Conservation (phyloP, 106 monocot genomes). For the Gastrodia elata region DNA sequence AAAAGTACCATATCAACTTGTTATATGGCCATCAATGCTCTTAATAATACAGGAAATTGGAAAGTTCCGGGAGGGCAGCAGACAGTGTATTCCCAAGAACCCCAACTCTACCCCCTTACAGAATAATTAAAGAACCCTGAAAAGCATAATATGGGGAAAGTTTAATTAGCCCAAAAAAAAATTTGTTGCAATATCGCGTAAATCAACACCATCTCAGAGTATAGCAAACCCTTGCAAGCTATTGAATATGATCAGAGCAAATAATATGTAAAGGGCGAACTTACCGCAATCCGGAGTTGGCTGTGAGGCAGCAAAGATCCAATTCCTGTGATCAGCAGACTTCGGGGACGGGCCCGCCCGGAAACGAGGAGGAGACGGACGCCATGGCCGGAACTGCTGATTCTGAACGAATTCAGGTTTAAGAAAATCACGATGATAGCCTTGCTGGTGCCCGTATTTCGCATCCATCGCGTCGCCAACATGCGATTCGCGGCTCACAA, state of each 20-base stretch:
- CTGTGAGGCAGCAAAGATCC: slow-evolving; percentile 29
- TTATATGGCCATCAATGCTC: too few relatives aligned
- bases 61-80: too few relatives aligned
- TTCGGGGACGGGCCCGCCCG: slow-evolving; percentile 9
- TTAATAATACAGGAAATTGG: too few relatives aligned
- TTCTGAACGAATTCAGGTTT: too few relatives aligned
- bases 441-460: slow-evolving; percentile 18
- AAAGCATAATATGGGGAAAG: too few relatives aligned
- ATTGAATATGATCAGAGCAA: background rate
- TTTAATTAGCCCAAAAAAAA: too few relatives aligned
- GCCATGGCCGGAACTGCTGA: slow-evolving; percentile 10
- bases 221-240: background rate
- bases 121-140: too few relatives aligned
- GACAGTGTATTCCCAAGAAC: too few relatives aligned
- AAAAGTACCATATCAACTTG: too few relatives aligned
- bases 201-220: background rate
- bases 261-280: background rate
- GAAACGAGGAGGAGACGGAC: slow-evolving; percentile 11
- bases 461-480: slow-evolving; percentile 14
- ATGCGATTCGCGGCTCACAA: slow-evolving; percentile 34
- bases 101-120: too few relatives aligned
- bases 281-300: slow-evolving; percentile 58
- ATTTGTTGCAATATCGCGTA: too few relatives aligned
- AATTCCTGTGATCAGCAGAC: slow-evolving; percentile 41
- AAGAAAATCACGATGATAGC: background rate